Base-by-base conservation (phyloP, 805 yeast species). In the Schwanniomyces sp. region DNA sequence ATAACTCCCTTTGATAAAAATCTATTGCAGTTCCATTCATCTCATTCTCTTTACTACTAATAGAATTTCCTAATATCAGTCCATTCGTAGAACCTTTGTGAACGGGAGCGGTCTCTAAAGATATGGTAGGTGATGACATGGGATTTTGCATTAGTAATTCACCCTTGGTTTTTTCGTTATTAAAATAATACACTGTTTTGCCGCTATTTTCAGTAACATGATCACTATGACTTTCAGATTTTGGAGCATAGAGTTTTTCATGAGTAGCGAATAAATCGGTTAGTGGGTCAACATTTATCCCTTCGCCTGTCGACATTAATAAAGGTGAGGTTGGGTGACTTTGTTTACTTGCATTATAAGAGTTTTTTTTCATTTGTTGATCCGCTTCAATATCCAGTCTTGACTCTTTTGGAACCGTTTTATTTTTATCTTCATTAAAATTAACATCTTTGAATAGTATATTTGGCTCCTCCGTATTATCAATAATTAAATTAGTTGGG, bases 1-100 rank as follows among this genome's bases (percentile, higher is more conserved):
- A 59, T 12, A 84, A 64, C 55, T 85, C 88, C 47, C 88, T 68
- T 46, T 79, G 79, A 49, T 78, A 82, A 52, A 74, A 81, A 34
- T 76, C 77, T 11, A 75, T 41, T 0, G 68, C 58, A 4, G 62
- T 63, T 1, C 61, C 61, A n/a, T 4, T 26, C 6, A 12, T 45
- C 11, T 25, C 16, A 16, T 10, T 34, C 21, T 25, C 28, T 39
- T 26, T n/a, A 18, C 24, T 28, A 7, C 26, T 17, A 34, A 8
- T 27, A 4, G 46, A 7, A 16, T 16, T 21, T 11, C 26, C 27
- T 25, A 17, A 17, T 17, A n/a, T 40, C 36, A 16, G 21, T 8
- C 36, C 36, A 25, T 32, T 36, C 10, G 26, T 34, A 3, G 57
- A 52, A 18, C 40, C 55, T 32, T 52, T 54, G 25, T 52, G 57